Evolutionary conservation across 2,329 filamentous ascomycete species (phyloP).

Genomic region (Neocatenulostroma microsporum): DNA sequence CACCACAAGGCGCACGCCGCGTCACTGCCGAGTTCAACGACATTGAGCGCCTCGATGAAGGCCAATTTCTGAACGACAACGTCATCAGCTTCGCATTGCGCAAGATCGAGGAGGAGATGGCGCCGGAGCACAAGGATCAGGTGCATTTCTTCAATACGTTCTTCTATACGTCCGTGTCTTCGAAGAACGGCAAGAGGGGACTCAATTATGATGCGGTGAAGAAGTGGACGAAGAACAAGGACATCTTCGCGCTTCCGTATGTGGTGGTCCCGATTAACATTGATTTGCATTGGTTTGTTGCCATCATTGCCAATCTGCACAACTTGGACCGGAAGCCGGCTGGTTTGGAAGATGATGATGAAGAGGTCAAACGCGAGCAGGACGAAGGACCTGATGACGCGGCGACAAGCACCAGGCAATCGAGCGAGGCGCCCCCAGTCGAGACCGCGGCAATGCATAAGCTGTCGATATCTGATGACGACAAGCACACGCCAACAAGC

Average conservation of each 20-base stretch:
- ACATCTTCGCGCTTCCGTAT: constrained; percentile 80
- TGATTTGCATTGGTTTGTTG: constrained; percentile 79
- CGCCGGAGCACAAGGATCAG: constrained; percentile 38
- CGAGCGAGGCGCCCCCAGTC: not conserved
- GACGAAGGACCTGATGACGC: no score
- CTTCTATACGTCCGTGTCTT: constrained; percentile 72
- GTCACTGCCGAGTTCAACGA: constrained; percentile 64
- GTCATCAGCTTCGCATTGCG: constrained; percentile 82
- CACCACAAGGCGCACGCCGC: constrained; percentile 50
- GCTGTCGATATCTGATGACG: not conserved
- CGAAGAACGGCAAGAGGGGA: constrained; percentile 41
- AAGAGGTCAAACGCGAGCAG: no score
- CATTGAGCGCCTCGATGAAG: constrained; percentile 69
- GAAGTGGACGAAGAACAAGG: constrained; percentile 77
- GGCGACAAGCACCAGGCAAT: not conserved
- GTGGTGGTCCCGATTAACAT: constrained; percentile 91
- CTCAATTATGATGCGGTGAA: constrained; percentile 83
- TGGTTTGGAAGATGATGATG: constrained; percentile 10
- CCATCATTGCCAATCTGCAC: constrained; percentile 84
- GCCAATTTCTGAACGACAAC: constrained; percentile 86
- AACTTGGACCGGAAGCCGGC: constrained; percentile 43
- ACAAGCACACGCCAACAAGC: constrained; percentile 3
- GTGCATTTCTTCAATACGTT: constrained; percentile 90
- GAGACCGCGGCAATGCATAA: constrained; percentile 5
- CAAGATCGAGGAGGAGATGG: constrained; percentile 26